Base-by-base conservation (phyloP, 2,329 filamentous ascomycete species). In the Tolypocladium ovalisporum region DNA sequence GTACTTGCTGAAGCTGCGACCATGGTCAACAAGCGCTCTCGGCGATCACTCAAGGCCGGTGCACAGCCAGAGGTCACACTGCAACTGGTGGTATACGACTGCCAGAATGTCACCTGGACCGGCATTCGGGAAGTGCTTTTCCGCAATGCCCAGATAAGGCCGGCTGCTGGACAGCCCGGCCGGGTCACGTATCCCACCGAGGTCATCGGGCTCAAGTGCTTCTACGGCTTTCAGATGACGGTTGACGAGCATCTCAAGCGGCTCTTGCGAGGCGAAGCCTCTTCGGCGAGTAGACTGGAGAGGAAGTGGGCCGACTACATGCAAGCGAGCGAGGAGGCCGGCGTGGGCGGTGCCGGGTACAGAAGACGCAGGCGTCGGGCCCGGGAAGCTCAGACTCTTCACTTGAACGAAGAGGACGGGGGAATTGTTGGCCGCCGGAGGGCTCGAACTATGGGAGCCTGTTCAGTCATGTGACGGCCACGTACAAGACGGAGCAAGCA, bases 271-370 rank as follows among this genome's bases (percentile, higher is more conserved):
- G 90, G 90, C 8, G 89, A 96, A 60, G 81, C 90, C 58, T 76
- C 79, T 0, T 80, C 88, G 1, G 94, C 94, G 0, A 80, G 79
- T 40, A 79, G 89, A n/a, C 78, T 97, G 24, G 92, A 96, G 76
- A 81, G 86, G 62, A 95, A 93, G 70, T 97, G 93, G 93, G 87
- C 88, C 0, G 88, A 95, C 56, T 96, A 90, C 70, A 97, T 97
- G 91, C 89, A 95, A 74, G 86, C 89, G 19, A 89, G 83, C 54
- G 90, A 96, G 70, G 93, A 97, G 69, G 89, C 88, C 0, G 88
- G 87, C 3, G 81, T 82, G 3, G 78, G 75, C 2, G 90, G 87
- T 2, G 80, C 79, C 1, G 85, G 88, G 7, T 76, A 81, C 2
- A 79, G 91, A 56, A 78, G 91, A 56, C 77, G 92, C 58, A 79